Conservation (phyloP, 106 monocot genomes). For the Dioscorea dumetorum region DNA sequence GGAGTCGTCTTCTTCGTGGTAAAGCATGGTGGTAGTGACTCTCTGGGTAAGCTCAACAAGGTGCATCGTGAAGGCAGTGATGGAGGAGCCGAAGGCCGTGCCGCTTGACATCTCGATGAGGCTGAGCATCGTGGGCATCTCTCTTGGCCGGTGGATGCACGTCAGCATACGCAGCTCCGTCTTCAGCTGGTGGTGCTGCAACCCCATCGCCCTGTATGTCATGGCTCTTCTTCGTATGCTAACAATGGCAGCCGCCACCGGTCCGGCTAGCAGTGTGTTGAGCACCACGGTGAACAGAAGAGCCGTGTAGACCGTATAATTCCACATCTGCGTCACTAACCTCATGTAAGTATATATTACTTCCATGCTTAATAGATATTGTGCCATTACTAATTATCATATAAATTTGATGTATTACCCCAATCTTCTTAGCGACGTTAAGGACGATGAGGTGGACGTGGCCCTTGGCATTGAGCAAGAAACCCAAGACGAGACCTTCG, state of each 20-base stretch:
- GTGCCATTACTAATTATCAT: too few relatives aligned
- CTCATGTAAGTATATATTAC: neutral
- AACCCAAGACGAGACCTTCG: conserved; percentile 39
- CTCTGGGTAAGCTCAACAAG: conserved; percentile 42
- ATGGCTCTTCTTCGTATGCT: conserved; percentile 12
- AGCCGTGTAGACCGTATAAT: conserved; percentile 9
- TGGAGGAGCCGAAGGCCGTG: conserved; percentile 1
- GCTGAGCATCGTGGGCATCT: conserved; percentile 35
- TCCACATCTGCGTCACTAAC: conserved; percentile 23
- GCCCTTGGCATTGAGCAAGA: conserved; percentile 71
- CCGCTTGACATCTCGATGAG: conserved; percentile 38
- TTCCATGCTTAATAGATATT: too few relatives aligned
- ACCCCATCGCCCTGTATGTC: conserved; percentile 22
- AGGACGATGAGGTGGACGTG: conserved; percentile 52
- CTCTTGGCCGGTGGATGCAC: conserved; percentile 42
- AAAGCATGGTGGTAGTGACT: conserved; percentile 15
- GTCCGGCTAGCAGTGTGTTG: conserved; percentile 47
- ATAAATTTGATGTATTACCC: too few relatives aligned
- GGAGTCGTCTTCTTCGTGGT: conserved; percentile 31
- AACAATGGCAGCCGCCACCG: conserved; percentile 32
- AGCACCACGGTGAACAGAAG: conserved; percentile 36
- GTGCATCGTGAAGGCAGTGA: conserved; percentile 42
- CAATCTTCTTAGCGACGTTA: conserved; percentile 4
- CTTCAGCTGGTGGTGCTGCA: conserved; percentile 24
- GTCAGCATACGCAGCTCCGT: conserved; percentile 48